Percentiles rank a stretch among this genome's conserved stretches.
These are phyloP conservation scores for Corchorus capsularis DNA, from an alignment of 345 rosid genomes.

Conservation along the genomic window DNA sequence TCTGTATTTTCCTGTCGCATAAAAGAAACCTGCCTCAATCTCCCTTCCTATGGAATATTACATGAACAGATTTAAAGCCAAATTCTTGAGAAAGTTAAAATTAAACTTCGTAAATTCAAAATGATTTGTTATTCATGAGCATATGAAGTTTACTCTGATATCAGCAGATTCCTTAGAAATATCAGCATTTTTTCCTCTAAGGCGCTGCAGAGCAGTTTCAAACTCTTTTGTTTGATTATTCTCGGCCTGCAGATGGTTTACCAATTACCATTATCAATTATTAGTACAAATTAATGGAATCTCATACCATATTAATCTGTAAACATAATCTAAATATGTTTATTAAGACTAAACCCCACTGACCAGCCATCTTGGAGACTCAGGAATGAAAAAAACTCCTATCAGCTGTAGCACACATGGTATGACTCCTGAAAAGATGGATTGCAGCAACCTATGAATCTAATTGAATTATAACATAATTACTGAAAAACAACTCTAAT, in stretches of 20 bases:
- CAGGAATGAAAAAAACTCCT: slow-evolving; percentile 46
- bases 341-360: slow-evolving; percentile 9
- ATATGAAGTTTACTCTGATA: slow-evolving; percentile 38
- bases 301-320: not conserved
- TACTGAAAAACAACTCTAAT: not conserved
- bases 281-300: too few species aligned
- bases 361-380: slow-evolving; percentile 58
- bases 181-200: slow-evolving; percentile 49
- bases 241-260: slow-evolving; percentile 36
- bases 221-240: slow-evolving; percentile 43
- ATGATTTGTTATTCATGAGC: too few species aligned
- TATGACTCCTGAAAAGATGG: slow-evolving; percentile 33
- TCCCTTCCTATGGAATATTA: not conserved
- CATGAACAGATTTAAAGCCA: not conserved
- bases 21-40: not conserved
- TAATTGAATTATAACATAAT: not conserved
- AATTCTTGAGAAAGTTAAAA: too few species aligned
- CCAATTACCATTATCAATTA: not conserved
- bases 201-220: slow-evolving; percentile 39
- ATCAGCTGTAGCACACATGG: slow-evolving; percentile 37
- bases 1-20: slow-evolving; percentile 6
- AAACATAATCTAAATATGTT: not conserved
- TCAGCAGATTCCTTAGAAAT: slow-evolving; percentile 51
- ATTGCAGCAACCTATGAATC: not conserved
- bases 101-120: not conserved